Conservation (phyloP, 208 protist species). For the Zelonia costaricensis region DNA sequence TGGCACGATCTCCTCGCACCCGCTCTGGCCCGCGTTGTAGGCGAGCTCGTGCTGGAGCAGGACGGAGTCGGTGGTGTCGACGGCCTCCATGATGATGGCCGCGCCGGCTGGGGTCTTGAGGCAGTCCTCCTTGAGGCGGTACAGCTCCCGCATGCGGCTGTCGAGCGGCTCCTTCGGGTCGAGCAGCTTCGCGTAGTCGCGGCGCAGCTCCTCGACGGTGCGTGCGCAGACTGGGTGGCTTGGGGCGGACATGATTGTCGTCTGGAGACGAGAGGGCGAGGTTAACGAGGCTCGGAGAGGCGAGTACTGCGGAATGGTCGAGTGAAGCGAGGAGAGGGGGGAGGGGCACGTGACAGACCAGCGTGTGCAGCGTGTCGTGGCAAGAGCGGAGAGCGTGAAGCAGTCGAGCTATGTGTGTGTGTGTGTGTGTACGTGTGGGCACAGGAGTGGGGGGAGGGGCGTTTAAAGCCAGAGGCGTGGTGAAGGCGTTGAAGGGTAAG, state of each 20-base stretch:
- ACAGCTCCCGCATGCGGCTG: conserved; percentile 86
- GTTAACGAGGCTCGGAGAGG: too few relatives aligned
- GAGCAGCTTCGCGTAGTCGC: conserved; percentile 69
- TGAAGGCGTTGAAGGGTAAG: too few relatives aligned
- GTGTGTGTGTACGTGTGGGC: too few relatives aligned
- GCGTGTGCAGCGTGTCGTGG: background rate
- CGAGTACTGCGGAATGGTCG: background rate
- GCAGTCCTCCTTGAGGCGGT: conserved; percentile 81
- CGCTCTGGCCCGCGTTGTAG: conserved; percentile 98
- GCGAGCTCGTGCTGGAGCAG: conserved; percentile 97
- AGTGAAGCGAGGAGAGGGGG: conserved; percentile 16
- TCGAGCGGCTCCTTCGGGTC: conserved; percentile 77
- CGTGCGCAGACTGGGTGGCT: conserved; percentile 5
- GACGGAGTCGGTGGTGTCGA: conserved; percentile 91
- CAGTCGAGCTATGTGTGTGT: too few relatives aligned
- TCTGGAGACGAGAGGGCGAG: background rate
- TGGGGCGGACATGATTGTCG: conserved; percentile 11
- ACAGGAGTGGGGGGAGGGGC: too few relatives aligned
- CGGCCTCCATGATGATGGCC: conserved; percentile 55
- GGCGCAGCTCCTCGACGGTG: conserved; percentile 48
- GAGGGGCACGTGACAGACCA: background rate
- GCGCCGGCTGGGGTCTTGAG: conserved; percentile 64
- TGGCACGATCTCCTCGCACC: conserved; percentile 70
- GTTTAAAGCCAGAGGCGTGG: too few relatives aligned
- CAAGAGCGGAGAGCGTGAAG: background rate